Evolutionary conservation across 2,329 filamentous ascomycete genomes (phyloP).

Genomic region (Diplodia seriata): DNA sequence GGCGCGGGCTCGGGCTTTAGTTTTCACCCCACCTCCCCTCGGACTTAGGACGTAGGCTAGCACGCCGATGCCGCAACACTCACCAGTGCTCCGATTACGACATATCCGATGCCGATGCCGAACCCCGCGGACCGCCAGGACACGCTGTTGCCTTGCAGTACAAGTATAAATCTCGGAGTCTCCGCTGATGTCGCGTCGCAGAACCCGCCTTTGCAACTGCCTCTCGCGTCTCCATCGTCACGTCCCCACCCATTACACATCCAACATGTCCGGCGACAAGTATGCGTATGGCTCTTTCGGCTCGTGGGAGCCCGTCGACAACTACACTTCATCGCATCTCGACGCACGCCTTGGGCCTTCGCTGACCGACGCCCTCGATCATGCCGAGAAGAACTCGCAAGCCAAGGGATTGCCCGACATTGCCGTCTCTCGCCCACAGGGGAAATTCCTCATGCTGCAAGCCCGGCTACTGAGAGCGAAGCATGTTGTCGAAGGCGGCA

Average conservation of each 20-base stretch:
- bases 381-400: slow-evolving; percentile 37
- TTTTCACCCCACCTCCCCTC: slow-evolving; percentile 7
- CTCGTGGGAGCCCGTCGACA: slow-evolving; percentile 50
- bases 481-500: slow-evolving; percentile 61
- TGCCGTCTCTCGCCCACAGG: slow-evolving; percentile 44
- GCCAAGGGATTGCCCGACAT: slow-evolving; percentile 45
- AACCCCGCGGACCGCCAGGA: background rate
- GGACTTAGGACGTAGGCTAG: slow-evolving; percentile 1
- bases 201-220: background rate
- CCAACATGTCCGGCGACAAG: background rate
- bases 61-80: slow-evolving; percentile 8
- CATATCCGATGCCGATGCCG: slow-evolving; percentile 18
- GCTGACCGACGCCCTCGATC: slow-evolving; percentile 34
- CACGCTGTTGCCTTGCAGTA: slow-evolving; percentile 6
- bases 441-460: slow-evolving; percentile 46
- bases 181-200: background rate
- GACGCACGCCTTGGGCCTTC: slow-evolving; percentile 39
- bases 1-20: background rate
- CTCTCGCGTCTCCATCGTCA: background rate
- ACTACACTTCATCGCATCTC: slow-evolving; percentile 46
- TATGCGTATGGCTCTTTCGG: slow-evolving; percentile 26
- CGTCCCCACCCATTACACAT: background rate
- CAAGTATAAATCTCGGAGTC: background rate
- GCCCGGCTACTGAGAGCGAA: slow-evolving; percentile 41
- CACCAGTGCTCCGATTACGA: background rate